phyloP scores from a whole-genome alignment of 352 stramenopile species.

The Globisporangium abappressorium region DNA sequence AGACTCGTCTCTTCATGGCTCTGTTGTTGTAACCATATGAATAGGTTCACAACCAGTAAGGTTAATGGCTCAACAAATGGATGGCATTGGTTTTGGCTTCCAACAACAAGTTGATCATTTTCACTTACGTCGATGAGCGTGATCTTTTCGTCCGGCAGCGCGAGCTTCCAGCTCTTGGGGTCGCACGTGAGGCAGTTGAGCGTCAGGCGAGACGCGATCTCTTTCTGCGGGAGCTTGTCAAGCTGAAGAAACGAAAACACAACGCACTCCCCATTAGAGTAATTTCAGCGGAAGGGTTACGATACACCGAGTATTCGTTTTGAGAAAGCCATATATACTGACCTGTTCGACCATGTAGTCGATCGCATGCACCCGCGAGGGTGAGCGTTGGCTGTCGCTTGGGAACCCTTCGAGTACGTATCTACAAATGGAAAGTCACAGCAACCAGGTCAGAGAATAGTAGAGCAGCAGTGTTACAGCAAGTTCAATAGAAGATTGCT shows the following conservation, averaged over 20 bases:
- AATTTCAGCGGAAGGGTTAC: neutral
- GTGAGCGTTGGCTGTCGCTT: conserved; percentile 25
- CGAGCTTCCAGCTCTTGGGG: conserved; percentile 44
- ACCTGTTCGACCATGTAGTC: conserved; percentile 75
- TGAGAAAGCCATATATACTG: neutral
- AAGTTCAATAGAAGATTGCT: neutral
- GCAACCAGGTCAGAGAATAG: neutral
- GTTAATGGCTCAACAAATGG: neutral
- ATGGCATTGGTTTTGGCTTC: neutral
- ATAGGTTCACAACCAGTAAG: neutral
- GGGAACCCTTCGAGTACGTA: conserved; percentile 56
- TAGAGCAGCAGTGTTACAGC: neutral
- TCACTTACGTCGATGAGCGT: conserved; percentile 54
- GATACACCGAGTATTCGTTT: neutral
- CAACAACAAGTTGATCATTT: neutral
- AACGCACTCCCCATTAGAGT: neutral
- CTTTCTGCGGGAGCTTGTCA: conserved; percentile 51
- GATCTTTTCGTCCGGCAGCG: conserved; percentile 47
- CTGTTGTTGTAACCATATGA: conserved; percentile 15
- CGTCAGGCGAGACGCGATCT: conserved; percentile 64
- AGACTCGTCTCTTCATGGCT: conserved; percentile 59
- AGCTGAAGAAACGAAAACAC: conserved; percentile 24
- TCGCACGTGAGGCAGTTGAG: conserved; percentile 51
- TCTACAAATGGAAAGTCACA: conserved; percentile 22
- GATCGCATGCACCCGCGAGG: conserved; percentile 35